phyloP scores from a whole-genome alignment of 2,329 filamentous ascomycete species.

The Rugonectria rugulosa region DNA sequence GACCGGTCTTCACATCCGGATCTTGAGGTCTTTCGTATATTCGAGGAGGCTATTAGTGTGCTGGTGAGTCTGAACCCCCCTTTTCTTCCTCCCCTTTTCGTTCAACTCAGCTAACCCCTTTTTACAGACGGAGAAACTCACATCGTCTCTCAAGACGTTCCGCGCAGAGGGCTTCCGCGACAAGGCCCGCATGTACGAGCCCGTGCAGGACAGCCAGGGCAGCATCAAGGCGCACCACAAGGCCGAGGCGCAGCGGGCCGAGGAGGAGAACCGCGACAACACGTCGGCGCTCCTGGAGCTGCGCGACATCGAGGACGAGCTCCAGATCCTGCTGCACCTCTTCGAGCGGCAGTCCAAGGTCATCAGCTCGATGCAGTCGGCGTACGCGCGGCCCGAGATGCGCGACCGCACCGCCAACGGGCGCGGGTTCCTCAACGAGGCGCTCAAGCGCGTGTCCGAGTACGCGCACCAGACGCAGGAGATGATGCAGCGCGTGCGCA shows the following conservation, averaged over 20 bases:
- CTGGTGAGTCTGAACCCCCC: constrained; percentile 50
- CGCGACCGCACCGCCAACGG: constrained; percentile 54
- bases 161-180: constrained; percentile 64
- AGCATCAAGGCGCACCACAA: constrained; percentile 50
- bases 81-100: rapidly evolving
- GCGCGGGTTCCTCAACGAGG: constrained; percentile 59
- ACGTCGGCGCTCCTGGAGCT: constrained; percentile 69
- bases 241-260: constrained; percentile 53
- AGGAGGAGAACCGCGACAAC: constrained; percentile 67
- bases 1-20: constrained; percentile 67
- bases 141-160: constrained; percentile 67
- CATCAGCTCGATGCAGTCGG: constrained; percentile 55
- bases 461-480: constrained; percentile 62
- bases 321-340: constrained; percentile 62
- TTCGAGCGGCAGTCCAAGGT: constrained; percentile 64
- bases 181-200: constrained; percentile 49
- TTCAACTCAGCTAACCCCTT: not conserved
- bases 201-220: constrained; percentile 50
- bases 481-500: constrained; percentile 65
- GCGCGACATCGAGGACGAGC: constrained; percentile 70
- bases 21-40: constrained; percentile 69
- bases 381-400: constrained; percentile 52
- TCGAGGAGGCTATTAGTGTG: constrained; percentile 71
- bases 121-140: constrained; percentile 66
- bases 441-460: constrained; percentile 60